Evolutionary conservation across 495 filamentous ascomycete species (phyloP).

Genomic region (Aspergillus sclerotioniger): DNA sequence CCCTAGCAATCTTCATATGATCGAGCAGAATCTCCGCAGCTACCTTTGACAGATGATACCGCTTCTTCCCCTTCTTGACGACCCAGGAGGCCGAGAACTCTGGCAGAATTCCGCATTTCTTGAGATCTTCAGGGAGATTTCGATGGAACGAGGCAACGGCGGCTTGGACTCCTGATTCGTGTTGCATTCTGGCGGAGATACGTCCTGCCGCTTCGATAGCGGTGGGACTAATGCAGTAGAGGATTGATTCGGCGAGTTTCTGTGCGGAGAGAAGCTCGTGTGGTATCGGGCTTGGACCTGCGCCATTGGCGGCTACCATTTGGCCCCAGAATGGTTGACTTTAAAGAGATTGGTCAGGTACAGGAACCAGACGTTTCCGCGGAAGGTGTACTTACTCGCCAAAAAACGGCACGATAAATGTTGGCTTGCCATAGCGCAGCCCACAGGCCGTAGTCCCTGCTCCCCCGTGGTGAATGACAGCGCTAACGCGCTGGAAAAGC

Average conservation of each 20-base stretch:
- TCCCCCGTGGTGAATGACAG: constrained; percentile 61
- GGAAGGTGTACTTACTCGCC: constrained; percentile 44
- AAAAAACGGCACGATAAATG: constrained; percentile 61
- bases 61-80: constrained; percentile 45
- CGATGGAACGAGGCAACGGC: constrained; percentile 71
- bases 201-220: constrained; percentile 54
- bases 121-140: constrained; percentile 59
- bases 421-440: constrained; percentile 55
- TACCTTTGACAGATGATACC: constrained; percentile 58
- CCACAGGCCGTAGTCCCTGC: too few species aligned
- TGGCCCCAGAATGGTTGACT: constrained; percentile 75
- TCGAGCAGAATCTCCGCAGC: constrained; percentile 66
- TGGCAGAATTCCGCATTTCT: constrained; percentile 69
- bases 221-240: constrained; percentile 60
- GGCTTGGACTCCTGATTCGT: constrained; percentile 71
- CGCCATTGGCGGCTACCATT: constrained; percentile 60
- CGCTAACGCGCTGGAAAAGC: constrained; percentile 59
- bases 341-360: neutral
- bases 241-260: constrained; percentile 65
- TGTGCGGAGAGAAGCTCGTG: constrained; percentile 54
- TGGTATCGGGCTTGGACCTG: constrained; percentile 61
- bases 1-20: constrained; percentile 57
- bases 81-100: constrained; percentile 71
- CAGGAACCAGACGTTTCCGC: neutral
- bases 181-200: constrained; percentile 61